phyloP scores from a whole-genome alignment of 371 early-diverging fungal genomes.

The Polyrhizophydium stewartii region DNA sequence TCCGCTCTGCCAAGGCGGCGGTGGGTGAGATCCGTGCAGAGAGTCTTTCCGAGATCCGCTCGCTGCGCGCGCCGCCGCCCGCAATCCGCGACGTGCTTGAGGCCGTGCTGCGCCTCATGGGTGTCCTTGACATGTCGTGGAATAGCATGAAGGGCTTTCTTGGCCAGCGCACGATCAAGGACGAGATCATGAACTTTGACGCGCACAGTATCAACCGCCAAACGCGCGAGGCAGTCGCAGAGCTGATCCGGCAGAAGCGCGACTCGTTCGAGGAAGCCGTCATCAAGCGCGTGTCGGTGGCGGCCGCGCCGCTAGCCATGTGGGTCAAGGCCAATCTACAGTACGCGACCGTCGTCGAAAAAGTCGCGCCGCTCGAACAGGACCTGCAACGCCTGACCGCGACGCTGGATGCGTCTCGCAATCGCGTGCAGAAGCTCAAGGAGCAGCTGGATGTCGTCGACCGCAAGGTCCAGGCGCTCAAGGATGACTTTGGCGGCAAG shows the following conservation, averaged over 20 bases:
- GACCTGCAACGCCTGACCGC: constrained; percentile 33
- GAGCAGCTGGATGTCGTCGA: constrained; percentile 39
- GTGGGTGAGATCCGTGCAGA: constrained; percentile 55
- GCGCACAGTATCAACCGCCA: constrained; percentile 35
- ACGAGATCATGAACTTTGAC: constrained; percentile 57
- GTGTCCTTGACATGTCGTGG: constrained; percentile 55
- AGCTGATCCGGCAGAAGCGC: constrained; percentile 37
- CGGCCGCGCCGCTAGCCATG: constrained; percentile 52
- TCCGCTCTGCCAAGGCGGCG: constrained; percentile 42
- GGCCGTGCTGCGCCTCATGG: constrained; percentile 52
- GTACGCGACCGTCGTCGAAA: constrained; percentile 47
- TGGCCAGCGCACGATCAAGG: constrained; percentile 52
- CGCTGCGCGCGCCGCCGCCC: constrained; percentile 56
- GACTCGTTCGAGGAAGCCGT: constrained; percentile 51
- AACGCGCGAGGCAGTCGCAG: constrained; percentile 39
- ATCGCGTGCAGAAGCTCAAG: constrained; percentile 30
- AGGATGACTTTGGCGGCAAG: constrained; percentile 42
- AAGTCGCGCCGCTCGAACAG: constrained; percentile 43
- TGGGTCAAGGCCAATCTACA: constrained; percentile 57
- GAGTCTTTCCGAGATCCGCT: constrained; percentile 52
- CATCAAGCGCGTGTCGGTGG: constrained; percentile 43
- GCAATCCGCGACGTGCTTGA: constrained; percentile 58
- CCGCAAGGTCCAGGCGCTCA: constrained; percentile 32
- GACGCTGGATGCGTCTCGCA: constrained; percentile 36
- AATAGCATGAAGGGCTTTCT: constrained; percentile 57